phyloP scores from a whole-genome alignment of 169 alveolate species.

The Amoebophrya sp. region DNA sequence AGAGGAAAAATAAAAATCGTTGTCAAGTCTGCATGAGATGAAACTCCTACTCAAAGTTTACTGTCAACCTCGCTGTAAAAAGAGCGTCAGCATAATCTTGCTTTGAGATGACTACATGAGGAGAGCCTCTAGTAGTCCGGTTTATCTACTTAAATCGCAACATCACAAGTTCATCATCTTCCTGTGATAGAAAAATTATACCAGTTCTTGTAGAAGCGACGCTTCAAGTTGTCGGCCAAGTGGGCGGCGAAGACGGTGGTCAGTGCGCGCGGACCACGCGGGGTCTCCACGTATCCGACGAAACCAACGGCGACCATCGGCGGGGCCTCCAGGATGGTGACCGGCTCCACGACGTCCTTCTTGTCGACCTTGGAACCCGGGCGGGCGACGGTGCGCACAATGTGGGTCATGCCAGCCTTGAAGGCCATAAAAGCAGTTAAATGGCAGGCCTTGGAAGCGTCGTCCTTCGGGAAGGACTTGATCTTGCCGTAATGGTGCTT shows the following conservation, averaged over 20 bases:
- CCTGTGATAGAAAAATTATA: too few species aligned
- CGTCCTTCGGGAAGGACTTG: conserved; percentile 94
- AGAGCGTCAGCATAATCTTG: too few species aligned
- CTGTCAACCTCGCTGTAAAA: too few species aligned
- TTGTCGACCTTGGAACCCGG: conserved; percentile 93
- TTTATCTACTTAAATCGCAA: too few species aligned
- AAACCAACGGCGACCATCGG: conserved; percentile 98
- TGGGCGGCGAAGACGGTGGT: conserved; percentile 98
- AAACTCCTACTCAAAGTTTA: too few species aligned
- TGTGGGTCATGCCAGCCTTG: conserved; percentile 99
- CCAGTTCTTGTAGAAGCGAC: conserved; percentile 99
- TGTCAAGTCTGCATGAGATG: too few species aligned
- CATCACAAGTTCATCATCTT: too few species aligned
- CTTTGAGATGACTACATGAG: too few species aligned
- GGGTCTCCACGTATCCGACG: conserved; percentile 99
- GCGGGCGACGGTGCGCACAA: conserved; percentile 93
- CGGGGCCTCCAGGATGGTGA: conserved; percentile 88
- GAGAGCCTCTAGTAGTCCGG: too few species aligned
- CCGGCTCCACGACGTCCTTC: conserved; percentile 99
- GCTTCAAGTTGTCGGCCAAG: conserved; percentile 88
- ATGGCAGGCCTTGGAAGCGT: conserved; percentile 77
- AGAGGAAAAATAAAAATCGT: too few species aligned
- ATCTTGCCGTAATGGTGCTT: conserved; percentile 50
- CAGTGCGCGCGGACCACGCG: conserved; percentile 96
- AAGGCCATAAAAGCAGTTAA: conserved; percentile 96